These are phyloP conservation scores for Xanthoconium separans DNA, from an alignment of 1,284 basidiomycete genomes.

Conservation along the genomic window DNA sequence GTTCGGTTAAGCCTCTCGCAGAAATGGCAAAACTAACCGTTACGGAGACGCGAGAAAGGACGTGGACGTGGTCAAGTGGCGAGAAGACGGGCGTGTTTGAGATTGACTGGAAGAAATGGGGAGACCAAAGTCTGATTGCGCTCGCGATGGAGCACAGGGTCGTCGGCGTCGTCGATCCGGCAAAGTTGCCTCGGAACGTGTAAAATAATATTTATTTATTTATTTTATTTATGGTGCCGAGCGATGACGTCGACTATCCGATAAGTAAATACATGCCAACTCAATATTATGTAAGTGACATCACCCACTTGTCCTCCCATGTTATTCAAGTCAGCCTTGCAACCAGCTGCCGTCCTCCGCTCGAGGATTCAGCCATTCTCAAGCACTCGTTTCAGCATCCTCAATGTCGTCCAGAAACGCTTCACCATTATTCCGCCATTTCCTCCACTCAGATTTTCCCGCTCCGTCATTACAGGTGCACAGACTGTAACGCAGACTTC, in stretches of 20 bases:
- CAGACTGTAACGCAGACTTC: constrained; percentile 38
- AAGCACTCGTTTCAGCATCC: constrained; percentile 1
- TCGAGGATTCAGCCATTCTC: constrained; percentile 18
- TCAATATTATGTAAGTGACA: neutral
- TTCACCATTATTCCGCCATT: constrained; percentile 18
- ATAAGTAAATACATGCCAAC: constrained; percentile 21
- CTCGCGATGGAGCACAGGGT: constrained; percentile 38
- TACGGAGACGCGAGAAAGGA: constrained; percentile 30
- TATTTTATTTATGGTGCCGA: neutral
- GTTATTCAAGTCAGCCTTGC: constrained; percentile 28
- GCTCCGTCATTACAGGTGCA: constrained; percentile 45
- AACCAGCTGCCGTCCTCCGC: constrained; percentile 31
- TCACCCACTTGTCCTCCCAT: constrained; percentile 35
- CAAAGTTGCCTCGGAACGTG: constrained; percentile 21
- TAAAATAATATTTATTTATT: neutral
- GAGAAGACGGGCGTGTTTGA: constrained; percentile 39
- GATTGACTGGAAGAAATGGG: constrained; percentile 38
- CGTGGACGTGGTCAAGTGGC: constrained; percentile 35
- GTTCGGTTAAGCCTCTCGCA: neutral
- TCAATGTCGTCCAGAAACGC: constrained; percentile 25
- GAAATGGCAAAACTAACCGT: constrained; percentile 1
- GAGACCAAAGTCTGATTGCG: constrained; percentile 33
- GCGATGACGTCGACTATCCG: constrained; percentile 18
- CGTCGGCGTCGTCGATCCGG: constrained; percentile 36
- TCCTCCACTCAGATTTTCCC: constrained; percentile 25